Percentiles rank a stretch among this genome's conserved stretches.
These are phyloP conservation scores for Aspergillus terreus DNA, from an alignment of 2,329 filamentous ascomycete genomes.

Conservation along the genomic window DNA sequence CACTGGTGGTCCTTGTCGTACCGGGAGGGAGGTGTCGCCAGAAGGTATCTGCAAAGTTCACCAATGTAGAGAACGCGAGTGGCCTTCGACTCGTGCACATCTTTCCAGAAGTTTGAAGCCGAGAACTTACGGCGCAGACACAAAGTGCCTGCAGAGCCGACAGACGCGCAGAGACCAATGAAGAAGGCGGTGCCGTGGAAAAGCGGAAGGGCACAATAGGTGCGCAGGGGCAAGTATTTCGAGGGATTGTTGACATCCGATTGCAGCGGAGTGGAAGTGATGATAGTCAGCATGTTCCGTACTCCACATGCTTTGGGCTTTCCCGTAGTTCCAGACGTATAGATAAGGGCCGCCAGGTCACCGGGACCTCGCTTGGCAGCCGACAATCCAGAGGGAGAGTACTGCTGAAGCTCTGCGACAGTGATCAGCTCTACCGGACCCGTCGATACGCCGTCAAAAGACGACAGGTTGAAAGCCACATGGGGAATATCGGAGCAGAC, in stretches of 20 bases:
- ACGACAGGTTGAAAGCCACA: slow-evolving; percentile 35
- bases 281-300: slow-evolving; percentile 35
- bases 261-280: slow-evolving; percentile 35
- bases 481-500: slow-evolving; percentile 34
- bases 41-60: slow-evolving; percentile 48
- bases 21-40: slow-evolving; percentile 42
- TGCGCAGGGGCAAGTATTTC: slow-evolving; percentile 45
- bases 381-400: slow-evolving; percentile 17
- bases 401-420: slow-evolving; percentile 22
- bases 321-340: slow-evolving; percentile 49
- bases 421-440: slow-evolving; percentile 23
- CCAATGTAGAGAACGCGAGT: slow-evolving; percentile 47
- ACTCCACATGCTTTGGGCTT: slow-evolving; percentile 46
- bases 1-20: slow-evolving; percentile 45
- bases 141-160: slow-evolving; percentile 41
- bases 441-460: slow-evolving; percentile 30
- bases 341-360: slow-evolving; percentile 41
- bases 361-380: slow-evolving; percentile 31
- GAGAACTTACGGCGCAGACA: slow-evolving; percentile 47
- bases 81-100: slow-evolving; percentile 41
- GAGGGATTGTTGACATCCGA: slow-evolving; percentile 34
- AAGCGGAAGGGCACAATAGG: slow-evolving; percentile 46
- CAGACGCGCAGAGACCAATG: slow-evolving; percentile 39
- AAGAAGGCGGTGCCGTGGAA: slow-evolving; percentile 50
- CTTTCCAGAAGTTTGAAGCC: slow-evolving; percentile 44